Conservation (phyloP, 768 basidiomycete genomes). For the Mycena pura region DNA sequence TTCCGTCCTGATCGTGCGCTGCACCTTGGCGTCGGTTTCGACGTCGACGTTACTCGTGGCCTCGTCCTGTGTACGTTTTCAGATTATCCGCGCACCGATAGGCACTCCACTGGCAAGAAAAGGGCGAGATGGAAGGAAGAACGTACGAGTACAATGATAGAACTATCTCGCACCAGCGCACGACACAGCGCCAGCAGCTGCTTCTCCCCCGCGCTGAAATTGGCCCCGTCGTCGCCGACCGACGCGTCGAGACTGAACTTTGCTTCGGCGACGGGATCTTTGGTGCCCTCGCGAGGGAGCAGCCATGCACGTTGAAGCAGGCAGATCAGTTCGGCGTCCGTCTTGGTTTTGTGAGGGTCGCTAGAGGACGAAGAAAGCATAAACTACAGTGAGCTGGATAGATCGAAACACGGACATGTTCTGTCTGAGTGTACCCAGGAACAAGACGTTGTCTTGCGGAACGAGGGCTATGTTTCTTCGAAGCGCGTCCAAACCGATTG, state of each 20-base stretch:
- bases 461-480: conserved; percentile 66
- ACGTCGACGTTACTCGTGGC: conserved; percentile 66
- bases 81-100: background rate
- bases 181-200: conserved; percentile 67
- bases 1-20: conserved; percentile 66
- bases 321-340: conserved; percentile 67
- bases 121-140: background rate
- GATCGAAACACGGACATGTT: conserved; percentile 42
- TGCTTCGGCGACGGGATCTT: conserved; percentile 54
- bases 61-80: conserved; percentile 56
- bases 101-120: too few relatives aligned
- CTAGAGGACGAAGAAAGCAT: conserved; percentile 39
- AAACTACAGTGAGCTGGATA: background rate
- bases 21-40: conserved; percentile 65
- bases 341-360: conserved; percentile 59
- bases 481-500: conserved; percentile 61
- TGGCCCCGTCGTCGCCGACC: conserved; percentile 69
- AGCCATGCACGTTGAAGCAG: conserved; percentile 66
- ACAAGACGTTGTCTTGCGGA: conserved; percentile 67
- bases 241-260: conserved; percentile 70
- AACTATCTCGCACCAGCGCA: conserved; percentile 64
- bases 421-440: conserved; percentile 54
- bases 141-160: conserved; percentile 62
- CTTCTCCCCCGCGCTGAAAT: conserved; percentile 69
- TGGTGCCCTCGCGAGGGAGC: conserved; percentile 53